Evolutionary conservation across 805 yeast genomes (phyloP).

Genomic region (Candida lessepsii): DNA sequence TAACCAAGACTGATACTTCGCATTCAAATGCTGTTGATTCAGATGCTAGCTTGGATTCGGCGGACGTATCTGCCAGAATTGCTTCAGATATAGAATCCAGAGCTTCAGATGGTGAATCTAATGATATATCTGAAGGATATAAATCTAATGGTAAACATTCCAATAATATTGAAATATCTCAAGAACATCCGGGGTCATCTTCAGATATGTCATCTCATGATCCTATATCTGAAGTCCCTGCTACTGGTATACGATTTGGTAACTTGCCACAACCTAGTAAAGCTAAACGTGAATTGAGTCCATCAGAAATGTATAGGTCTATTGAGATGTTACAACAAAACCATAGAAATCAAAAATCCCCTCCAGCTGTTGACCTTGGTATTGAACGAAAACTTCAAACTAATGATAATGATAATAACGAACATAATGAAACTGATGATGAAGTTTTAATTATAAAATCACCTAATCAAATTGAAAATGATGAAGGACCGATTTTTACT

Average conservation of each 20-base stretch:
- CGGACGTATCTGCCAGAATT: too few species aligned
- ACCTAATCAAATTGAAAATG: conserved; percentile 66
- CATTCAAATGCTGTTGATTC: too few species aligned
- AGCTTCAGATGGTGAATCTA: too few species aligned
- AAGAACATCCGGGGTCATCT: not conserved
- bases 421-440: conserved; percentile 35
- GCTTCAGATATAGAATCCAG: too few species aligned
- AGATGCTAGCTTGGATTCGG: too few species aligned
- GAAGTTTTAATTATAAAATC: conserved; percentile 77
- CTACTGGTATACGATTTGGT: conserved; percentile 52
- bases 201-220: not conserved
- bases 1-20: not conserved
- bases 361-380: not conserved
- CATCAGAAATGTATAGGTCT: conserved; percentile 81
- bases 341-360: conserved; percentile 6
- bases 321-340: conserved; percentile 71
- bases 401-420: conserved; percentile 28
- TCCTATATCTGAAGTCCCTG: not conserved
- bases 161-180: too few species aligned
- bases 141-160: not conserved
- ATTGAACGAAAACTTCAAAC: conserved; percentile 8
- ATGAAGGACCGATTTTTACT: conserved; percentile 36
- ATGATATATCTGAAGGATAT: too few species aligned
- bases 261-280: conserved; percentile 55
- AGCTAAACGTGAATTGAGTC: conserved; percentile 51